phyloP scores from a whole-genome alignment of 306 rosid genomes.

The Benincasa hispida region DNA sequence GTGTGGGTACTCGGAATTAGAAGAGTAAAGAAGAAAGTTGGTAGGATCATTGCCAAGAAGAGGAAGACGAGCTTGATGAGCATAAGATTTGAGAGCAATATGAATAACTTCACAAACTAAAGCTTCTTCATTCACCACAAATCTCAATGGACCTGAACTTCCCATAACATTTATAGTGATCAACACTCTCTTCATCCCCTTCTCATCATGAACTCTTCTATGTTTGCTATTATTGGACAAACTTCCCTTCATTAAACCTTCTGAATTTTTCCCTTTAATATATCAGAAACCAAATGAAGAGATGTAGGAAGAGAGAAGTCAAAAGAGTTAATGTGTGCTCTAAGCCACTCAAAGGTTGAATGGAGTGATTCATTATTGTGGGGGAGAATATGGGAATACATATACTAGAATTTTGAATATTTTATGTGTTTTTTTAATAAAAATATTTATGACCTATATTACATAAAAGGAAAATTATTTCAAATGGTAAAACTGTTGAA shows the following conservation, averaged over 20 bases:
- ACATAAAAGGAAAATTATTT: too few species aligned
- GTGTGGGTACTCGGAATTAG: constrained; percentile 3
- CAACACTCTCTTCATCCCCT: background rate
- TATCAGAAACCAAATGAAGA: background rate
- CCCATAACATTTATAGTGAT: constrained; percentile 10
- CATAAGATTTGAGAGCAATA: constrained; percentile 19
- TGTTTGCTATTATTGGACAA: background rate
- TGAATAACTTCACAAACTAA: constrained; percentile 12
- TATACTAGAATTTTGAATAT: background rate
- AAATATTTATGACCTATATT: too few species aligned
- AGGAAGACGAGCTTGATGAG: constrained; percentile 23
- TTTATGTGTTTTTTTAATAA: background rate
- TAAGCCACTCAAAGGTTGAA: too few species aligned
- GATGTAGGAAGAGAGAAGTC: background rate
- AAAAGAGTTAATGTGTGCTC: background rate
- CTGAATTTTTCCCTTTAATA: too few species aligned
- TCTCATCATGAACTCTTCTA: too few species aligned
- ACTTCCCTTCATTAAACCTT: background rate
- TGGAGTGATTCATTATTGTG: background rate
- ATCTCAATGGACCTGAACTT: constrained; percentile 23
- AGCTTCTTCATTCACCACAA: constrained; percentile 21
- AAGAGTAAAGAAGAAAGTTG: constrained; percentile 19
- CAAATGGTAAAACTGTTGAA: too few species aligned
- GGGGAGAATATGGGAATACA: background rate
- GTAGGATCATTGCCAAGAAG: constrained; percentile 18